Conservation (phyloP, 805 yeast species). For the Citeromyces matritensis region DNA sequence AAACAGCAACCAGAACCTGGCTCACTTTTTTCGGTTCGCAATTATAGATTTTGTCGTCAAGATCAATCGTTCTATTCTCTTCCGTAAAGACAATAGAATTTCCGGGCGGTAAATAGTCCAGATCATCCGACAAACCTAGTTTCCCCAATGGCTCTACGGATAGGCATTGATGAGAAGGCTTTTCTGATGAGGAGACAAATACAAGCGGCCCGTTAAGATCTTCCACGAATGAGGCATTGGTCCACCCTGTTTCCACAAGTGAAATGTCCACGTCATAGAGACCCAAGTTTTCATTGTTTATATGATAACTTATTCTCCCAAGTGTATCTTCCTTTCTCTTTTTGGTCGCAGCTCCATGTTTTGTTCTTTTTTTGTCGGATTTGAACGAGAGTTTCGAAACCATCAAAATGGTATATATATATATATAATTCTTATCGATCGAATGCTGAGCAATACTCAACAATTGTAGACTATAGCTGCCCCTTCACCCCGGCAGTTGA, state of each 20-base stretch:
- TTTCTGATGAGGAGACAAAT: constrained; percentile 2
- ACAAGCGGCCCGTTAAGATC: constrained; percentile 14
- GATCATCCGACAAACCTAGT: constrained; percentile 4
- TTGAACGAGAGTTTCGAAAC: constrained; percentile 16
- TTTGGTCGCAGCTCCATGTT: constrained; percentile 3
- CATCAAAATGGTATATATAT: constrained; percentile 10
- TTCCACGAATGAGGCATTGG: constrained; percentile 6
- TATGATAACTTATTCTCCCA: constrained; percentile 3
- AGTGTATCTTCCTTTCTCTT: neutral
- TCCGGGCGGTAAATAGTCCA: constrained; percentile 6
- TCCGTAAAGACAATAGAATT: constrained; percentile 2
- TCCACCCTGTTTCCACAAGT: constrained; percentile 14
- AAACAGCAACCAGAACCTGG: constrained; percentile 13
- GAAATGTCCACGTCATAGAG: constrained; percentile 7
- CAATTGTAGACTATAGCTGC: neutral
- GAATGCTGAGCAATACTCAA: too few species aligned
- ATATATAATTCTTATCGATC: neutral
- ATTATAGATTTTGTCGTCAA: constrained; percentile 4
- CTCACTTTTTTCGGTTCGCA: constrained; percentile 10
- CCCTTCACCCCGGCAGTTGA: constrained; percentile 1
- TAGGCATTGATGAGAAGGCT: constrained; percentile 7
- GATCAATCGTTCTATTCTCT: too few species aligned
- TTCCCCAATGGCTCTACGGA: constrained; percentile 5
- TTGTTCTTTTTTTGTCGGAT: constrained; percentile 11
- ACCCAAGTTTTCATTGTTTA: constrained; percentile 9